Percentiles rank a stretch among this genome's conserved stretches.
Evolutionary conservation across 1,139 yeast genomes (phyloP).

Genomic region (Candida albicans): DNA sequence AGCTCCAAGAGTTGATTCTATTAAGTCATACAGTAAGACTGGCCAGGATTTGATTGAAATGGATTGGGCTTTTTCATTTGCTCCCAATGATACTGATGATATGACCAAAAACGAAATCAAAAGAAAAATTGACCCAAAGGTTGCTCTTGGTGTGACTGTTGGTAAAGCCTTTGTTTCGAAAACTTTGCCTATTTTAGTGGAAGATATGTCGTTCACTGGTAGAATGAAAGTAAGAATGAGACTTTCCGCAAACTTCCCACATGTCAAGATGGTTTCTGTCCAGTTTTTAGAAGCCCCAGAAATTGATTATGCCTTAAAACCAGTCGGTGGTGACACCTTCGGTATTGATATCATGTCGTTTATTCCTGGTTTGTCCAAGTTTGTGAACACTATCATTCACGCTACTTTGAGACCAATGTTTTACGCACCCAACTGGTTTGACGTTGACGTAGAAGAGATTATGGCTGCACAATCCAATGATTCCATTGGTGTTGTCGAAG

Average conservation of each 20-base stretch:
- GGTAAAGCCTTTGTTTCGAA: conserved; percentile 79
- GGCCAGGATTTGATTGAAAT: conserved; percentile 69
- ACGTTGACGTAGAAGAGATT: conserved; percentile 69
- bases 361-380: conserved; percentile 75
- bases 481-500: conserved; percentile 66
- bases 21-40: conserved; percentile 67
- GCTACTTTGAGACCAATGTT: conserved; percentile 71
- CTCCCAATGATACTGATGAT: conserved; percentile 79
- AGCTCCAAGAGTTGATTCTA: conserved; percentile 71
- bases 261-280: conserved; percentile 66
- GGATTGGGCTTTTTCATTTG: conserved; percentile 81
- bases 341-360: conserved; percentile 83
- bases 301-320: conserved; percentile 76
- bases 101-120: conserved; percentile 75
- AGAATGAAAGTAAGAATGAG: conserved; percentile 65
- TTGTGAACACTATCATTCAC: conserved; percentile 69
- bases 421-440: conserved; percentile 80
- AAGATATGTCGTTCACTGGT: conserved; percentile 75
- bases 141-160: conserved; percentile 73
- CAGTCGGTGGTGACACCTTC: conserved; percentile 84
- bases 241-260: conserved; percentile 67
- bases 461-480: conserved; percentile 64
- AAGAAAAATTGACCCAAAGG: conserved; percentile 73
- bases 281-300: conserved; percentile 76
- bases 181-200: conserved; percentile 72